phyloP scores from a whole-genome alignment of 2,329 filamentous ascomycete species.

The Trichoderma koningii region DNA sequence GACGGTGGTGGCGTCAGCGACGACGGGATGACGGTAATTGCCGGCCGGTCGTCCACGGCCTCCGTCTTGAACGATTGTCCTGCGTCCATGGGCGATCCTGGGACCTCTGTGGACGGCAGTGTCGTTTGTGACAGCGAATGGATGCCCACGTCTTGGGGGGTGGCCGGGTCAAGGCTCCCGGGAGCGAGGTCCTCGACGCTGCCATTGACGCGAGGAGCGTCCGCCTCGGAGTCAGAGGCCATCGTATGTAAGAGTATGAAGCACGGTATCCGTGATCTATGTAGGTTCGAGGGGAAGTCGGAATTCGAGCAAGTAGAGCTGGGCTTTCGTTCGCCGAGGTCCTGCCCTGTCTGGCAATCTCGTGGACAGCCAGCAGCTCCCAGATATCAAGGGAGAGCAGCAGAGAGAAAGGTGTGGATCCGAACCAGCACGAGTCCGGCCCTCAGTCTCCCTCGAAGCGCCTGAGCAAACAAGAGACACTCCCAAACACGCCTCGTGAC shows the following conservation, averaged over 20 bases:
- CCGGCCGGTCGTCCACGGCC: slow-evolving; percentile 49
- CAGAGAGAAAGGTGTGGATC: slow-evolving; percentile 14
- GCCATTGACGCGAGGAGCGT: slow-evolving; percentile 37
- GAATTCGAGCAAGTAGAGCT: too few relatives aligned
- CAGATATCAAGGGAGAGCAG: not conserved
- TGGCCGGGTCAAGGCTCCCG: slow-evolving; percentile 40
- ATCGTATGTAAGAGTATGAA: slow-evolving; percentile 15
- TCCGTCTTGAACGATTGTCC: slow-evolving; percentile 54
- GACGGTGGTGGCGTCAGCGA: slow-evolving; percentile 61
- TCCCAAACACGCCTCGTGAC: slow-evolving; percentile 8
- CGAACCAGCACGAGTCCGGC: not conserved
- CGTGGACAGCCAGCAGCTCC: slow-evolving; percentile 1
- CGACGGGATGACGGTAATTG: slow-evolving; percentile 55
- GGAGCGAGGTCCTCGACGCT: slow-evolving; percentile 37
- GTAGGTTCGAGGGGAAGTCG: not conserved
- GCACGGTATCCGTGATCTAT: not conserved
- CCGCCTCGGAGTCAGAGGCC: slow-evolving; percentile 41
- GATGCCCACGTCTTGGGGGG: slow-evolving; percentile 38
- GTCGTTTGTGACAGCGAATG: slow-evolving; percentile 52
- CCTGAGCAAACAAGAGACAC: not conserved
- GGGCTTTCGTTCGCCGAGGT: not conserved
- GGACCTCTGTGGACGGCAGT: slow-evolving; percentile 59
- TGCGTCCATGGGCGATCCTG: slow-evolving; percentile 55
- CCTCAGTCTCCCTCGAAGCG: slow-evolving; percentile 11
- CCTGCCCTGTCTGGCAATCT: not conserved